A percentile compares a stretch with the other conserved stretches of the same genome.
Conservation (phyloP, 148 eudicot species). For the Rheum nobile region DNA sequence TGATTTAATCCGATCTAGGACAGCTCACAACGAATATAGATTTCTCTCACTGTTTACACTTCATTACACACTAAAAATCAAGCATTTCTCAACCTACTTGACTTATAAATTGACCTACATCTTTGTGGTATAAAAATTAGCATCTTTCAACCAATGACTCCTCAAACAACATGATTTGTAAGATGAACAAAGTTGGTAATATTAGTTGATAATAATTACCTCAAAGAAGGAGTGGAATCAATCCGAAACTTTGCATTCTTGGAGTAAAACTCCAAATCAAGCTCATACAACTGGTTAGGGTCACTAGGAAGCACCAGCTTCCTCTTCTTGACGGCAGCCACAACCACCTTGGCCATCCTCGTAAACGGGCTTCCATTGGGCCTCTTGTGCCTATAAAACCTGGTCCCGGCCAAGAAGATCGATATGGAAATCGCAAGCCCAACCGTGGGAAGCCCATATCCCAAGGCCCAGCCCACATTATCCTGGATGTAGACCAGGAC, state of each 20-base stretch:
- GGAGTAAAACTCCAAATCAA: conserved; percentile 39
- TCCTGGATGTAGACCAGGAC: conserved; percentile 69
- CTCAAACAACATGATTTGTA: no score
- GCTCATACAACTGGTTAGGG: conserved; percentile 57
- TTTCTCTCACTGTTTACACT: no score
- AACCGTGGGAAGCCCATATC: conserved; percentile 62
- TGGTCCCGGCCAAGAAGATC: conserved; percentile 52
- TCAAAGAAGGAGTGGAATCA: conserved; percentile 48
- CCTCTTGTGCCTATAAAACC: conserved; percentile 48
- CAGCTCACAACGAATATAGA: no score
- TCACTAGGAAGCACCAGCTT: conserved; percentile 31
- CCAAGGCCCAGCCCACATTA: conserved; percentile 79
- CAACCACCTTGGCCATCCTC: conserved; percentile 58
- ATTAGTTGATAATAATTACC: conserved; percentile 20
- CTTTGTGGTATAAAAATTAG: no score
- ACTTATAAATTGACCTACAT: no score
- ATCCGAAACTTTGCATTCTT: conserved; percentile 44
- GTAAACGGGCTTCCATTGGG: conserved; percentile 69
- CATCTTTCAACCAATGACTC: no score
- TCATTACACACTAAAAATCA: no score
- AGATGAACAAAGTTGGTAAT: no score
- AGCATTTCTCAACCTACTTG: no score
- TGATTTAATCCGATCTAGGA: no score
- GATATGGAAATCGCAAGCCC: conserved; percentile 54
- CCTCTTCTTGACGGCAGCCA: conserved; percentile 56